These are phyloP conservation scores for Trichosporon inkin DNA, from an alignment of 1,284 basidiomycete species.

Conservation along the genomic window DNA sequence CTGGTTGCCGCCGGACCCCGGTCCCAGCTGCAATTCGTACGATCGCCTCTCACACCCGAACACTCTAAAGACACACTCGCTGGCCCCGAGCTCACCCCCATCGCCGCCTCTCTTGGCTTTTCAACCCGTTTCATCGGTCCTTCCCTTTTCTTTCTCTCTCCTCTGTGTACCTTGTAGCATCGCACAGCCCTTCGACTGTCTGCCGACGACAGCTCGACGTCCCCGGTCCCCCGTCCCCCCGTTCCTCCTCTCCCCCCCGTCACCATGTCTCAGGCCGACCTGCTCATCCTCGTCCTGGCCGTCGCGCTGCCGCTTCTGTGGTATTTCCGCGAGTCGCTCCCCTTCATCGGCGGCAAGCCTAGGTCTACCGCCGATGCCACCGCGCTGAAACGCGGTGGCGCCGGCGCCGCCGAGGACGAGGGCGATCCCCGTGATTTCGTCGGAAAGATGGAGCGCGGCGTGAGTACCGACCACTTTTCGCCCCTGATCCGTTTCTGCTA, in stretches of 20 bases:
- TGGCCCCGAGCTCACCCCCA: too few relatives aligned
- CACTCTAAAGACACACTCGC: too few relatives aligned
- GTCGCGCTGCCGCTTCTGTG: slow-evolving; percentile 44
- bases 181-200: not conserved
- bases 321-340: slow-evolving; percentile 45
- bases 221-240: not conserved
- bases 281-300: slow-evolving; percentile 39
- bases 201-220: not conserved
- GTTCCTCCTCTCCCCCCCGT: not conserved
- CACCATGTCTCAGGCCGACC: slow-evolving; percentile 45
- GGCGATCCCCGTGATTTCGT: slow-evolving; percentile 69
- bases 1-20: too few relatives aligned
- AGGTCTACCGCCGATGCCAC: slow-evolving; percentile 9
- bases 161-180: not conserved
- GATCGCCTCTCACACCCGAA: too few relatives aligned
- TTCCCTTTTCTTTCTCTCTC: not conserved
- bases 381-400: not conserved
- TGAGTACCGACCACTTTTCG: slow-evolving; percentile 54
- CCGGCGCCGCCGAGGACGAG: slow-evolving; percentile 4
- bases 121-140: too few relatives aligned
- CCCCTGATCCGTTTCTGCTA: not conserved
- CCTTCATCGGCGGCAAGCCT: slow-evolving; percentile 38
- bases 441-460: slow-evolving; percentile 80
- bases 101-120: too few relatives aligned
- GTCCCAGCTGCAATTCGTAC: too few relatives aligned